phyloP scores from a whole-genome alignment of 164 flowering plant genomes.

The Aristolochia californica region DNA sequence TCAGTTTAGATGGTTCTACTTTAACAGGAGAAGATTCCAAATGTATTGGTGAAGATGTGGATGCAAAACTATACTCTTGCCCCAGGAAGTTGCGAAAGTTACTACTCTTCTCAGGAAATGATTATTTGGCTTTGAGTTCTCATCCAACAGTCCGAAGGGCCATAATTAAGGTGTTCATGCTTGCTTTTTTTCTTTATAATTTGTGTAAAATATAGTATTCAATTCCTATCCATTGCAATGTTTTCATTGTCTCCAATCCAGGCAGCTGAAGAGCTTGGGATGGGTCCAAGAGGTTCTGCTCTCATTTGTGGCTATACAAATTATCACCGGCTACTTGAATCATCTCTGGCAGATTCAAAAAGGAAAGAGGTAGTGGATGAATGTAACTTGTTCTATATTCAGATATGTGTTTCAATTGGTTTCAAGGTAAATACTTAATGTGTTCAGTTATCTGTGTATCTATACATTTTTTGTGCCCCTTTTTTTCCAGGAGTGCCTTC shows the following conservation, averaged over 20 bases:
- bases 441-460: not conserved
- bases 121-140: slow-evolving; percentile 86
- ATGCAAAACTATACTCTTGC: slow-evolving; percentile 8
- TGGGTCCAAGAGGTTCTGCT: slow-evolving; percentile 97
- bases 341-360: slow-evolving; percentile 67
- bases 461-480: not conserved
- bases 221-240: not conserved
- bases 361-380: slow-evolving; percentile 64
- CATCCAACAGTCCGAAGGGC: slow-evolving; percentile 71
- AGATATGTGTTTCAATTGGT: not conserved
- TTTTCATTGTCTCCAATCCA: slow-evolving; percentile 9
- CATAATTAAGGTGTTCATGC: slow-evolving; percentile 46
- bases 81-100: slow-evolving; percentile 32
- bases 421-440: not conserved
- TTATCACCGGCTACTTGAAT: slow-evolving; percentile 67
- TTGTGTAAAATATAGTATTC: not conserved
- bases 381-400: not conserved
- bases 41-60: slow-evolving; percentile 8
- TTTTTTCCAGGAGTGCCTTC: slow-evolving; percentile 76
- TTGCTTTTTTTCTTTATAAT: not conserved
- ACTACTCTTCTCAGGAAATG: slow-evolving; percentile 85
- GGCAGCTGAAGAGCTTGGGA: slow-evolving; percentile 80
- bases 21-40: slow-evolving; percentile 43
- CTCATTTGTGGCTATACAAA: slow-evolving; percentile 86
- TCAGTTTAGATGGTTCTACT: slow-evolving; percentile 11